Percentiles rank a stretch among this genome's conserved stretches.
Evolutionary conservation across 108 stramenopile genomes (phyloP).

Genomic region (Cyclotella sp.): DNA sequence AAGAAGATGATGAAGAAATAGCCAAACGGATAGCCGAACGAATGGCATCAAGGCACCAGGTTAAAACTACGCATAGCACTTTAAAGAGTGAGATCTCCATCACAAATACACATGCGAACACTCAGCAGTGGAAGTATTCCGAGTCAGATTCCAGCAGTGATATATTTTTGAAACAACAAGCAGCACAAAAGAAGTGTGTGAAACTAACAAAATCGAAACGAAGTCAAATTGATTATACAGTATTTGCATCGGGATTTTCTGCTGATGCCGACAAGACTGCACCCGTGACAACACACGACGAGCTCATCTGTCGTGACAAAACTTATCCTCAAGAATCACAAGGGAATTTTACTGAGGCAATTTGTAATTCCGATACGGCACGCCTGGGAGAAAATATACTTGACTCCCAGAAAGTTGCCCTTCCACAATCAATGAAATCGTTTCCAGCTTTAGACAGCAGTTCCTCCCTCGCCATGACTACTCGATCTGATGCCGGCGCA

Average conservation of each 20-base stretch:
- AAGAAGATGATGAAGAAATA: slow-evolving; percentile 18
- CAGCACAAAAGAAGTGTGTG: neutral
- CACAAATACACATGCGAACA: neutral
- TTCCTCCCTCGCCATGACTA: neutral
- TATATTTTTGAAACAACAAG: neutral
- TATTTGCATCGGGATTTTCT: no score
- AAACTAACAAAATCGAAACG: no score
- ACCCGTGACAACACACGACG: no score
- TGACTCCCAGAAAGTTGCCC: no score
- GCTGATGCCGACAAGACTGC: no score
- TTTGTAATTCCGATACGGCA: no score
- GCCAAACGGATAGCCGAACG: slow-evolving; percentile 4
- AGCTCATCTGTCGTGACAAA: no score
- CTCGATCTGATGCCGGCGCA: neutral
- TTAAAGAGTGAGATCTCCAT: neutral
- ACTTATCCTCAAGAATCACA: no score
- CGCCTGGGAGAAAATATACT: no score
- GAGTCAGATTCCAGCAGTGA: slow-evolving; percentile 4
- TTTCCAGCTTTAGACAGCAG: neutral
- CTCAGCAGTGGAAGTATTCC: neutral
- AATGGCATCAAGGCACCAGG: neutral
- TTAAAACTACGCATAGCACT: neutral
- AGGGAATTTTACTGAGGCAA: no score
- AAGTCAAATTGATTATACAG: no score
- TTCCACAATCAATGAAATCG: no score